Conservation (phyloP, 208 protist species). For the Endotrypanum monterogeii region DNA sequence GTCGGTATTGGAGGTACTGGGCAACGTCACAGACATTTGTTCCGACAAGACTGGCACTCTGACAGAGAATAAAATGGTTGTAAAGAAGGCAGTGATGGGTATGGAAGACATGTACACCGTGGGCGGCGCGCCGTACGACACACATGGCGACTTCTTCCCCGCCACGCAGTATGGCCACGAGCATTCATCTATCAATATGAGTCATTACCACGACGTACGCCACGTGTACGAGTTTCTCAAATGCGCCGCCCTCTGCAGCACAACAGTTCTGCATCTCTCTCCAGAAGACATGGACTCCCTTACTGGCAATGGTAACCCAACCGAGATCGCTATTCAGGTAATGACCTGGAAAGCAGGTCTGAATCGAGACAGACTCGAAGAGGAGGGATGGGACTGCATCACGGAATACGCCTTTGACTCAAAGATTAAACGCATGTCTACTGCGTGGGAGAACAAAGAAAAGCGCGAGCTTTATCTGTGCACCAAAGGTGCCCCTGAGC, state of each 20-base stretch:
- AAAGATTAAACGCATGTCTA: slow-evolving; percentile 89
- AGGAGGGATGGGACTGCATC: slow-evolving; percentile 79
- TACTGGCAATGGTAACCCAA: slow-evolving; percentile 82
- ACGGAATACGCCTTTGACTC: slow-evolving; percentile 90
- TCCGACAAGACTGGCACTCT: slow-evolving; percentile 95
- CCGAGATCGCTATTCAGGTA: slow-evolving; percentile 89
- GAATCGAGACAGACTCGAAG: slow-evolving; percentile 61
- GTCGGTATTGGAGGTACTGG: slow-evolving; percentile 87
- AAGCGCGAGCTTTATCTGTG: slow-evolving; percentile 70
- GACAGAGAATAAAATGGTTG: slow-evolving; percentile 94
- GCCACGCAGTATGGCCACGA: slow-evolving; percentile 36
- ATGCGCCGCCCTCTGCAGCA: slow-evolving; percentile 81
- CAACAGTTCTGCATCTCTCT: slow-evolving; percentile 59
- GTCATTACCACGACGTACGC: slow-evolving; percentile 35
- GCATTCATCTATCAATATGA: slow-evolving; percentile 46
- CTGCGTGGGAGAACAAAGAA: slow-evolving; percentile 66
- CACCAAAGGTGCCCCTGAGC: slow-evolving; percentile 90
- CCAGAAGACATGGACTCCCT: slow-evolving; percentile 68
- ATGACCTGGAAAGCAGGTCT: slow-evolving; percentile 88
- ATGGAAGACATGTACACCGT: slow-evolving; percentile 61
- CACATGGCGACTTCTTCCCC: slow-evolving; percentile 63
- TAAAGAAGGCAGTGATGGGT: slow-evolving; percentile 78
- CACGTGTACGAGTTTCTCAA: slow-evolving; percentile 79
- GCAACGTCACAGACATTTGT: slow-evolving; percentile 92
- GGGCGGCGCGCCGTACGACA: slow-evolving; percentile 75